Evolutionary conservation across 73 alveolate species (phyloP).

Genomic region (Tetrahymena malaccensis): DNA sequence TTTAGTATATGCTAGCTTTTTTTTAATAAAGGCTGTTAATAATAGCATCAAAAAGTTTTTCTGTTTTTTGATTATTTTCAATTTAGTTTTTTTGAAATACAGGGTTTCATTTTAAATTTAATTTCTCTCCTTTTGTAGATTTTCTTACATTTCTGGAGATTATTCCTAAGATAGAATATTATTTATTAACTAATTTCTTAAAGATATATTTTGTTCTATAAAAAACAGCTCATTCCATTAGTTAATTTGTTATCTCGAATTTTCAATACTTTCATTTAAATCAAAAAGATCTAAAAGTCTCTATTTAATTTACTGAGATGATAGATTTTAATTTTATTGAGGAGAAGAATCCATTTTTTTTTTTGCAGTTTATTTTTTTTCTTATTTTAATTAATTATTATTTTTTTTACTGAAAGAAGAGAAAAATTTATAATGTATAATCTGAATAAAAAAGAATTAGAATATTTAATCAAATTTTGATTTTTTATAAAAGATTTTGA

Average conservation of each 20-base stretch:
- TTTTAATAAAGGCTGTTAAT: neutral
- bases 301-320: neutral
- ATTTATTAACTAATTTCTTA: neutral
- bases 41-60: neutral
- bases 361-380: no score
- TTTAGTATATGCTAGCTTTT: neutral
- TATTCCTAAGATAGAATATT: no score
- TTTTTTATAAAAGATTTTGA: no score
- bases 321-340: no score
- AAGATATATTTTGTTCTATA: neutral
- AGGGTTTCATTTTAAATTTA: no score
- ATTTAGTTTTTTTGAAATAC: no score
- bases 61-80: neutral
- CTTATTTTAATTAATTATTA: no score
- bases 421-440: no score
- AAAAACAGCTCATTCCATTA: neutral
- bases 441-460: no score
- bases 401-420: no score
- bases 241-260: neutral
- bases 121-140: neutral
- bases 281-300: neutral
- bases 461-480: no score
- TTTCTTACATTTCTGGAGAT: neutral
- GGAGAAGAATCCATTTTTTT: neutral
- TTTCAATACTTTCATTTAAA: neutral